These are phyloP conservation scores for Coemansia biformis DNA, from an alignment of 192 early-diverging fungal genomes.

Conservation along the genomic window DNA sequence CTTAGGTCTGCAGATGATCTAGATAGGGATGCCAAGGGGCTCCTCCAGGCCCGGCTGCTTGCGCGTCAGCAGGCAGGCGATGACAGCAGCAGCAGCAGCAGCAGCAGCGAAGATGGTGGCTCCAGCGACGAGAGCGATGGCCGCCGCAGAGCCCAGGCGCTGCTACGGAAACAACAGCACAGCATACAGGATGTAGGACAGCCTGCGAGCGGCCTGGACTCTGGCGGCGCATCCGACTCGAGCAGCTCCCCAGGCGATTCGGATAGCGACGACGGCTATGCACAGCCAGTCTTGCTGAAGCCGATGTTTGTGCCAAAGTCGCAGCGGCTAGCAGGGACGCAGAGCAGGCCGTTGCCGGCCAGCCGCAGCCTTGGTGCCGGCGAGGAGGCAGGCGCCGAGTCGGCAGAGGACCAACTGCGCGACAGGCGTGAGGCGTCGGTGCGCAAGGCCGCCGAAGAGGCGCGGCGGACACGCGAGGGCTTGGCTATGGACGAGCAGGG, in stretches of 20 bases:
- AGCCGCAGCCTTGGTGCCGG: conserved; percentile 3
- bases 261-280: conserved; percentile 59
- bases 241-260: conserved; percentile 3
- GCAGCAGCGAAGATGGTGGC: conserved; percentile 2
- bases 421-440: conserved; percentile 49
- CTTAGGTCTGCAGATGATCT: conserved; percentile 4
- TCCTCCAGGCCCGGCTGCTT: conserved; percentile 24
- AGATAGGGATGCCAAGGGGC: conserved; percentile 10
- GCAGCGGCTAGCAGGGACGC: conserved; percentile 9
- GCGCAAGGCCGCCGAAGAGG: conserved; percentile 30
- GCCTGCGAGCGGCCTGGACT: neutral
- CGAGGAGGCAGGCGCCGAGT: conserved; percentile 59
- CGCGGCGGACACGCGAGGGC: conserved; percentile 23
- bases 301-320: conserved; percentile 93
- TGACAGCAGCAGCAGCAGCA: conserved; percentile 2
- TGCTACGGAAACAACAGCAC: neutral
- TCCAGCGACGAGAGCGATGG: neutral
- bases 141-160: neutral
- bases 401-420: conserved; percentile 49
- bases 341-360: too few species aligned
- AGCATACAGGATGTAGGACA: neutral
- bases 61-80: conserved; percentile 17
- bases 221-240: neutral
- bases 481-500: conserved; percentile 42
- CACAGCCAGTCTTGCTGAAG: conserved; percentile 63